Conservation (phyloP, 169 alveolate species). For the Cryptosporidium ryanae region DNA sequence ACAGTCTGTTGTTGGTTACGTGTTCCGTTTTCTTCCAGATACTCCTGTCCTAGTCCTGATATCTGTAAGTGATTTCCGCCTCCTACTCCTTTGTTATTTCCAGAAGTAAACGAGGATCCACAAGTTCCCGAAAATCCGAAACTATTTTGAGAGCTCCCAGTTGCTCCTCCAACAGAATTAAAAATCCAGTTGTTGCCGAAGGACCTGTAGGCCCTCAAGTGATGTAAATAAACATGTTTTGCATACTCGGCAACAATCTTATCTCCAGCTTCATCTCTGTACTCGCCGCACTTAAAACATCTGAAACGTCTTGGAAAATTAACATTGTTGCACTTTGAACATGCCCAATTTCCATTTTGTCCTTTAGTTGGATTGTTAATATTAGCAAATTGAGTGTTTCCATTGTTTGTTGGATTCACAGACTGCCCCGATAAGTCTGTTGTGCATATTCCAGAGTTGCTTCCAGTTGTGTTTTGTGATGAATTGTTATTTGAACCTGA, state of each 20-base stretch:
- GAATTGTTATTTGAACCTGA: neutral
- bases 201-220: conserved; percentile 76
- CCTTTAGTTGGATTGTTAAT: conserved; percentile 74
- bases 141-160: neutral
- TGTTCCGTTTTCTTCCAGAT: neutral
- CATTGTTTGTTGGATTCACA: neutral
- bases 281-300: conserved; percentile 82
- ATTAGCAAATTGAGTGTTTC: conserved; percentile 6
- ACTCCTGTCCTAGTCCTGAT: too few species aligned
- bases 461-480: neutral
- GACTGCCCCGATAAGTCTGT: neutral
- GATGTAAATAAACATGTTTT: conserved; percentile 79
- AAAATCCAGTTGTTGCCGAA: neutral
- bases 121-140: too few species aligned
- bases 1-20: neutral
- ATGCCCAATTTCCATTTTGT: conserved; percentile 84
- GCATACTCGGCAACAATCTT: conserved; percentile 82
- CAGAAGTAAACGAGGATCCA: too few species aligned
- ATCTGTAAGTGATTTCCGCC: too few species aligned
- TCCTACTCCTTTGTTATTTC: too few species aligned
- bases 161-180: neutral
- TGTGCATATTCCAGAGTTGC: too few species aligned
- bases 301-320: conserved; percentile 83
- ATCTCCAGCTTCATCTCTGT: conserved; percentile 80
- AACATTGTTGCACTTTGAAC: conserved; percentile 80